phyloP scores from a whole-genome alignment of 192 early-diverging fungal species.

The Podila horticola region DNA sequence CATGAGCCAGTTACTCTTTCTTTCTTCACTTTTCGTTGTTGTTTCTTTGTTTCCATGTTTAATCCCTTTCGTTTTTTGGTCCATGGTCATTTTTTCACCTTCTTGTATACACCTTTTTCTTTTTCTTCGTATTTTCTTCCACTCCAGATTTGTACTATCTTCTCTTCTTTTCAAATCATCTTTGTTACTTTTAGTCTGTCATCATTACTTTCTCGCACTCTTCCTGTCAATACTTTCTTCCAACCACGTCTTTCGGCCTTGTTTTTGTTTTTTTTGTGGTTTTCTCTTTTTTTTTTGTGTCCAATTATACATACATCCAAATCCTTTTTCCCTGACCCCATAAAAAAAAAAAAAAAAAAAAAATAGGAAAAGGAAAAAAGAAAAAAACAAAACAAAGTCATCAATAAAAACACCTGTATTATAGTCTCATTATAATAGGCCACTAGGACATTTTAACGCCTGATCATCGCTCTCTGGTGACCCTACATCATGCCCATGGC shows the following conservation, averaged over 20 bases:
- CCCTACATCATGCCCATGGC: too few relatives aligned
- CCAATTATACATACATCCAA: too few relatives aligned
- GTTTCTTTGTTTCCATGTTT: background rate
- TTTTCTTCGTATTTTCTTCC: background rate
- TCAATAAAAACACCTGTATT: too few relatives aligned
- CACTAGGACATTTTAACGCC: too few relatives aligned
- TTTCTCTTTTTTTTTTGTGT: too few relatives aligned
- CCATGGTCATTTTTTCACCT: background rate
- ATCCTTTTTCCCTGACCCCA: background rate
- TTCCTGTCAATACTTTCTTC: background rate
- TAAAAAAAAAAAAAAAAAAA: background rate
- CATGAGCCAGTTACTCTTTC: conserved; percentile 3
- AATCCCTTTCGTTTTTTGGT: conserved; percentile 1
- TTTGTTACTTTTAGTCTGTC: background rate
- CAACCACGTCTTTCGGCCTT: background rate
- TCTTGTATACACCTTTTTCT: conserved; percentile 1
- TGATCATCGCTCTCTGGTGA: too few relatives aligned
- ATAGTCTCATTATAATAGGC: too few relatives aligned
- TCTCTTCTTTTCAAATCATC: background rate
- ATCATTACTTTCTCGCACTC: background rate
- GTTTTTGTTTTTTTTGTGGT: background rate
- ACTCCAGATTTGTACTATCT: background rate
- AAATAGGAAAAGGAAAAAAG: background rate
- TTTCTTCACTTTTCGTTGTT: background rate
- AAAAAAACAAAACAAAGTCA: too few relatives aligned